Conservation (phyloP, 2,329 filamentous ascomycete species). For the Aureobasidium musti region DNA sequence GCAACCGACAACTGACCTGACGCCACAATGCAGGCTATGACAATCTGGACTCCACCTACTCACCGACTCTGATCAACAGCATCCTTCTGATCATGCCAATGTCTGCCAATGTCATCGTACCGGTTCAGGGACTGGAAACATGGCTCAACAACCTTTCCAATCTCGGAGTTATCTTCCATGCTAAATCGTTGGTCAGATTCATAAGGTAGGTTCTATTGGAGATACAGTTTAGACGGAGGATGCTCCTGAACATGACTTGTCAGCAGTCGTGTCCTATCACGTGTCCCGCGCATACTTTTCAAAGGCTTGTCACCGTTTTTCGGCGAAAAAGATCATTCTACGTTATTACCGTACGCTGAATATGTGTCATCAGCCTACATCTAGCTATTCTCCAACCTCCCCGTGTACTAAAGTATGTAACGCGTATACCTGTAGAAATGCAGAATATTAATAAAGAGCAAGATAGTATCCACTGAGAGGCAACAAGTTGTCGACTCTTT, state of each 20-base stretch:
- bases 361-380: no score
- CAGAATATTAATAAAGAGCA: no score
- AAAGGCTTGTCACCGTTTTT: no score
- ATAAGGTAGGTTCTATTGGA: not conserved
- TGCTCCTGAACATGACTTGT: not conserved
- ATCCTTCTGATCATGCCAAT: not conserved
- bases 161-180: not conserved
- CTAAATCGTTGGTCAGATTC: not conserved
- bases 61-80: constrained; percentile 6
- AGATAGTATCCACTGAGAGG: no score
- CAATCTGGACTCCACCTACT: not conserved
- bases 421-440: no score
- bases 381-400: no score
- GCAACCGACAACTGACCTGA: not conserved
- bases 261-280: not conserved
- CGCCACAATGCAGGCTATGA: not conserved
- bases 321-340: no score
- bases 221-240: not conserved
- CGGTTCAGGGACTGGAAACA: not conserved
- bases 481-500: no score
- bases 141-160: not conserved
- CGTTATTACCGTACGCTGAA: not conserved
- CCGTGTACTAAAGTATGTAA: no score
- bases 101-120: not conserved
- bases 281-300: no score